These are phyloP conservation scores for Oryza australiensis DNA, from an alignment of 176 grass and related monocot species.

Conservation along the genomic window DNA sequence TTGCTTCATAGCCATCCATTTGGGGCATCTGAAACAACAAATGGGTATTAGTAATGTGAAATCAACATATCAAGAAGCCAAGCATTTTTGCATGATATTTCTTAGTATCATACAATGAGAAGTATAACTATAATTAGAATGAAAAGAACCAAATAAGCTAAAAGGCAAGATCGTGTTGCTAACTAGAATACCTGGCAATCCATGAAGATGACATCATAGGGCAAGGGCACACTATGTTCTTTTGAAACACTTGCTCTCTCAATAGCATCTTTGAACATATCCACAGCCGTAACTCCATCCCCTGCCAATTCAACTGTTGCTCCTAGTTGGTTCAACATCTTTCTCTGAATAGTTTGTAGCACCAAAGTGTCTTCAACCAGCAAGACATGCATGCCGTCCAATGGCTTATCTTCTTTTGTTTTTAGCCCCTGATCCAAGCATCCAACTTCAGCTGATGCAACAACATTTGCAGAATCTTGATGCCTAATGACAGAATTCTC, in stretches of 20 bases:
- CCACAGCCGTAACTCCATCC: conserved; percentile 55
- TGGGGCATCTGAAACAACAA: conserved; percentile 60
- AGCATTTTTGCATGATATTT: not conserved
- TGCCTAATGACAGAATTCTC: not conserved
- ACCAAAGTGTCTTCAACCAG: conserved; percentile 59
- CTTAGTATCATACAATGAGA: not conserved
- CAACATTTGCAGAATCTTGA: not conserved
- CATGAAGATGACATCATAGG: conserved; percentile 68
- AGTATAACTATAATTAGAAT: not conserved
- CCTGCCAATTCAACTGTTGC: conserved; percentile 48
- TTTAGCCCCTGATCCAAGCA: not conserved
- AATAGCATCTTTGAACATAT: conserved; percentile 58
- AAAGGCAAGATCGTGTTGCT: not conserved
- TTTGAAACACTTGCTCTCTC: conserved; percentile 1
- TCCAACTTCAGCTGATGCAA: not conserved
- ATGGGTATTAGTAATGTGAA: not conserved
- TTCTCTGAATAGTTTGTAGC: conserved; percentile 47
- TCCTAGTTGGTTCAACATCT: conserved; percentile 48
- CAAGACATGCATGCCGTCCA: conserved; percentile 54
- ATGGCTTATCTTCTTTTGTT: conserved; percentile 38
- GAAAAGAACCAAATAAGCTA: not conserved
- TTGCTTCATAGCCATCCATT: conserved; percentile 84
- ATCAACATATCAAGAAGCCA: not conserved
- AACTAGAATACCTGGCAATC: conserved; percentile 62
- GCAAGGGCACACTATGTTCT: conserved; percentile 1